phyloP scores from a whole-genome alignment of 768 basidiomycete genomes.

The Lactifluus pinguis region DNA sequence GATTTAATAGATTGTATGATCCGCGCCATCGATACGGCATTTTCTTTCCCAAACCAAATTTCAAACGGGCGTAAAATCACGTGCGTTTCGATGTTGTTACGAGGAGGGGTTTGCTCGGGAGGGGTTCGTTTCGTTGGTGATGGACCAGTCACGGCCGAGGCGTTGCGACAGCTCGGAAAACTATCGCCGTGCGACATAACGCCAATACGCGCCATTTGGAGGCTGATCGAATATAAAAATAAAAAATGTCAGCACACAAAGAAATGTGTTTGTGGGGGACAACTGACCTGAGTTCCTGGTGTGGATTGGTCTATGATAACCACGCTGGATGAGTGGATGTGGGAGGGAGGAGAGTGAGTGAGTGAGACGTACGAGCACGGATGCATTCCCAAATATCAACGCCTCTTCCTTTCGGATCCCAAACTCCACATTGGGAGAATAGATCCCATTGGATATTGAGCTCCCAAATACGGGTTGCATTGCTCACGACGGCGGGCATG shows the following conservation, averaged over 20 bases:
- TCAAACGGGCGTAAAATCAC: conserved; percentile 7
- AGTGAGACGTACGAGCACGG: conserved; percentile 45
- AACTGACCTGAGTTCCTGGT: conserved; percentile 35
- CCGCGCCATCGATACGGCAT: conserved; percentile 14
- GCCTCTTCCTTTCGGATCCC: conserved; percentile 56
- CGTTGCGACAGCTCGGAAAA: conserved; percentile 1
- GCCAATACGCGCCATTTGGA: conserved; percentile 37
- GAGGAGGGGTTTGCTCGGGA: neutral
- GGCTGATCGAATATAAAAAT: conserved; percentile 26
- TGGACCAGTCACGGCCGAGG: neutral
- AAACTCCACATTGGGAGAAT: conserved; percentile 61
- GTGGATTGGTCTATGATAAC: conserved; percentile 47
- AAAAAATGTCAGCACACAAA: conserved; percentile 4
- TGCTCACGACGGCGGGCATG: conserved; percentile 44
- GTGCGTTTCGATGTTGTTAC: conserved; percentile 3
- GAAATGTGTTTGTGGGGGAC: neutral
- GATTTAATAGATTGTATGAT: conserved; percentile 12
- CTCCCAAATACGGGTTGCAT: conserved; percentile 66
- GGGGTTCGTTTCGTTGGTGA: neutral
- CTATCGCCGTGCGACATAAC: conserved; percentile 40
- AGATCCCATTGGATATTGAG: conserved; percentile 54
- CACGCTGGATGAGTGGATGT: neutral
- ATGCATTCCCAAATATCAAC: conserved; percentile 76
- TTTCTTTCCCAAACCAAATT: conserved; percentile 1
- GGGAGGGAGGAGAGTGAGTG: neutral